phyloP scores from a whole-genome alignment of 352 stramenopile genomes.

The Pilasporangium apinafurcum region DNA sequence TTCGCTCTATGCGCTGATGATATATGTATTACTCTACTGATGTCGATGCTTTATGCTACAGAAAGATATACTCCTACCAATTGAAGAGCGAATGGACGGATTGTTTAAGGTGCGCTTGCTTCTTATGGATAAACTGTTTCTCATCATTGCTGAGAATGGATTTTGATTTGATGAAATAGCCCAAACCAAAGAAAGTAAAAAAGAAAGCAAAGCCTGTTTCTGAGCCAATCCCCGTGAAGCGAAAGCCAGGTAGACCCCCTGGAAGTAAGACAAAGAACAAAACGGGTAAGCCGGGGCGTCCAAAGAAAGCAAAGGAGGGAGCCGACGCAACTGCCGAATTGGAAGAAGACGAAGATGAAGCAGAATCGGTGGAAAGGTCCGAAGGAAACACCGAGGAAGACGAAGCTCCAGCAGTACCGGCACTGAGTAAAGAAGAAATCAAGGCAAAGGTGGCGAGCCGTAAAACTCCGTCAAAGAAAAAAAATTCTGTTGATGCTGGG shows the following conservation, averaged over 20 bases:
- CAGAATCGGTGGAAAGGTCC: conserved; percentile 4
- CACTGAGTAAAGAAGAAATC: conserved; percentile 70
- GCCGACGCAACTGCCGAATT: conserved; percentile 12
- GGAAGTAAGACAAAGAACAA: conserved; percentile 37
- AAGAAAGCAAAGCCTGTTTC: conserved; percentile 8
- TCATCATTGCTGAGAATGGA: background rate
- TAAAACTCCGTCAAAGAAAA: conserved; percentile 67
- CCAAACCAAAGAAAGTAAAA: conserved; percentile 7
- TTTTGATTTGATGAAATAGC: conserved; percentile 7
- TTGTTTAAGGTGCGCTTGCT: conserved; percentile 28
- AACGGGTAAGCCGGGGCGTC: too few relatives aligned
- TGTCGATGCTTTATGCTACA: conserved; percentile 11
- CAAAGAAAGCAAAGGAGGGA: background rate
- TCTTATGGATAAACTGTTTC: too few relatives aligned
- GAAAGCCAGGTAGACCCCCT: conserved; percentile 32
- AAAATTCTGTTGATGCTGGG: conserved; percentile 16
- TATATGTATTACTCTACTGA: background rate
- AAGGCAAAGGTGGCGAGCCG: conserved; percentile 66
- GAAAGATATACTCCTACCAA: conserved; percentile 52
- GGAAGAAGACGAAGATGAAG: conserved; percentile 21
- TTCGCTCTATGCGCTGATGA: conserved; percentile 1
- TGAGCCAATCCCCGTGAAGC: conserved; percentile 23
- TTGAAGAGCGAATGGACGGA: conserved; percentile 48
- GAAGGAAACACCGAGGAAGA: conserved; percentile 28
- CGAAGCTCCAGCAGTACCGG: conserved; percentile 18